Conservation (phyloP, 352 stramenopile species). For the Phytophthora pinifolia region DNA sequence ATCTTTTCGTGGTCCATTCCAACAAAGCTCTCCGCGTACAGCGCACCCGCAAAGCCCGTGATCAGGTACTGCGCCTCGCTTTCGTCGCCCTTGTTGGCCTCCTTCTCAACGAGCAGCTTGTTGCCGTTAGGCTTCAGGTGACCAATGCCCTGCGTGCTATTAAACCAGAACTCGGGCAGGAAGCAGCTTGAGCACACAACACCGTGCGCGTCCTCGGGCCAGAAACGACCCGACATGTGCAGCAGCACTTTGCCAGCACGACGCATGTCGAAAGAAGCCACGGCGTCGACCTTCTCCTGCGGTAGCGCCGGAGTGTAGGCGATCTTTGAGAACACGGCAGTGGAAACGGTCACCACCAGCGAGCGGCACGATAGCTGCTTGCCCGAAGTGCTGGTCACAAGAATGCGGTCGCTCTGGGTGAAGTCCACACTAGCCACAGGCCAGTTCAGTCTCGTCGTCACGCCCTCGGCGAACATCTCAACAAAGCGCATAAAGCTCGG, state of each 20-base stretch:
- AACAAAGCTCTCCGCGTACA: constrained; percentile 61
- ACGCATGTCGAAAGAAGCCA: constrained; percentile 72
- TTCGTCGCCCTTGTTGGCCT: constrained; percentile 8
- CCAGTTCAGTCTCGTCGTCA: constrained; percentile 56
- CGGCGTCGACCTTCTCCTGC: constrained; percentile 52
- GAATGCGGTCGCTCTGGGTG: constrained; percentile 40
- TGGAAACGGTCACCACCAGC: constrained; percentile 78
- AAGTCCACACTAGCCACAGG: constrained; percentile 66
- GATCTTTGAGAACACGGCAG: constrained; percentile 77
- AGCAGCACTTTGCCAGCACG: constrained; percentile 78
- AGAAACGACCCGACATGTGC: constrained; percentile 66
- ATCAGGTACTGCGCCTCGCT: constrained; percentile 61
- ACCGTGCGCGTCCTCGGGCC: constrained; percentile 70
- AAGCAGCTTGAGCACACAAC: constrained; percentile 85
- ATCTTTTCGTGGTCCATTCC: constrained; percentile 51
- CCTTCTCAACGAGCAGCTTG: constrained; percentile 21
- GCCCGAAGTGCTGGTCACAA: constrained; percentile 55
- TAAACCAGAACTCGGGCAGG: constrained; percentile 84
- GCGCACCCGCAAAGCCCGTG: constrained; percentile 70
- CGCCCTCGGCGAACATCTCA: constrained; percentile 50
- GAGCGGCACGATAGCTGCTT: constrained; percentile 58
- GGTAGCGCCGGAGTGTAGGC: constrained; percentile 62
- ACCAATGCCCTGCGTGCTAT: constrained; percentile 67
- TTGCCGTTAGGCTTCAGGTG: constrained; percentile 60
- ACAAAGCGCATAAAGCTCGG: constrained; percentile 73